Evolutionary conservation across 768 basidiomycete species (phyloP).

Genomic region (Ramaria rubella): DNA sequence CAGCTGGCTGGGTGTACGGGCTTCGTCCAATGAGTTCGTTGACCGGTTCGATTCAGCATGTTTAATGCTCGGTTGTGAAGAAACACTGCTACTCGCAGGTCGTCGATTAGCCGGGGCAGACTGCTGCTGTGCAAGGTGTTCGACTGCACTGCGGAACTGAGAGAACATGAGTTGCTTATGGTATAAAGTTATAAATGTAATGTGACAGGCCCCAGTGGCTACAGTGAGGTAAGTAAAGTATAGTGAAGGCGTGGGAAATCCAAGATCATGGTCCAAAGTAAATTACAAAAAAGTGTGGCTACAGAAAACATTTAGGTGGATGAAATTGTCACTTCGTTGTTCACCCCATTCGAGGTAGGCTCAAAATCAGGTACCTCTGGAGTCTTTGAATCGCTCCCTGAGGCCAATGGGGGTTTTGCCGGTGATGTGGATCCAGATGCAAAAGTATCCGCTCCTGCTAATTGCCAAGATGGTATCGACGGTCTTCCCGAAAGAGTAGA

Average conservation of each 20-base stretch:
- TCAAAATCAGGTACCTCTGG: neutral
- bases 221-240: neutral
- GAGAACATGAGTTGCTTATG: conserved; percentile 51
- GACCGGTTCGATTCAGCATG: conserved; percentile 33
- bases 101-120: conserved; percentile 27
- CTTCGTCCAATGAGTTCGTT: conserved; percentile 21
- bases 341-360: neutral
- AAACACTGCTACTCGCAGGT: conserved; percentile 5
- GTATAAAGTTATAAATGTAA: neutral
- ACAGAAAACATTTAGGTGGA: too few relatives aligned
- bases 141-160: conserved; percentile 66
- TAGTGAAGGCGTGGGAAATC: neutral
- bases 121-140: conserved; percentile 52
- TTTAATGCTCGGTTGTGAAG: conserved; percentile 17
- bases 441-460: conserved; percentile 39
- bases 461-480: conserved; percentile 88
- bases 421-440: conserved; percentile 17
- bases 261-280: too few relatives aligned
- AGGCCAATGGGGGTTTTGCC: conserved; percentile 1
- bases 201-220: neutral
- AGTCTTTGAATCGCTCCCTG: neutral
- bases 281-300: too few relatives aligned
- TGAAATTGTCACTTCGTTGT: neutral
- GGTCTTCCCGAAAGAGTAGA: conserved; percentile 52
- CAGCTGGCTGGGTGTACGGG: conserved; percentile 39